Conservation (phyloP, 805 yeast genomes). For the Starmera quercuum region DNA sequence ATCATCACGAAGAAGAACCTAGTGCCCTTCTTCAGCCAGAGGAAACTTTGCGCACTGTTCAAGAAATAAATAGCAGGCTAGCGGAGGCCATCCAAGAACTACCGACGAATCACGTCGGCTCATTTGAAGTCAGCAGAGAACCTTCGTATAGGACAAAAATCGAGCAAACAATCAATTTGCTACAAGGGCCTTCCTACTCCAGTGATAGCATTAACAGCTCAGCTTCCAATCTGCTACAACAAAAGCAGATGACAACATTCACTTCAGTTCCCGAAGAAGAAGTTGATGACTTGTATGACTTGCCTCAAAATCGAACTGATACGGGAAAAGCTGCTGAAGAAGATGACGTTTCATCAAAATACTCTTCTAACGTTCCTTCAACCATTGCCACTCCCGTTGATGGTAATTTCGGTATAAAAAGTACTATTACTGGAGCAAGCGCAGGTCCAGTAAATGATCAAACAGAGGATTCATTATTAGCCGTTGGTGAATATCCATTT, state of each 20-base stretch:
- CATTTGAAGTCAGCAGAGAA: neutral
- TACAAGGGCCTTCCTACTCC: constrained; percentile 14
- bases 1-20: too few relatives aligned
- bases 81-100: neutral
- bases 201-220: constrained; percentile 8
- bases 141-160: constrained; percentile 20
- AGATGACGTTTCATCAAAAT: constrained; percentile 15
- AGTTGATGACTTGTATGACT: neutral
- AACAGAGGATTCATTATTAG: neutral
- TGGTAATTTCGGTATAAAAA: too few relatives aligned
- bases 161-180: constrained; percentile 14
- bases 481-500: constrained; percentile 9
- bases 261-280: neutral
- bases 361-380: constrained; percentile 16
- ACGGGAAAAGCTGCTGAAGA: neutral
- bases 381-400: constrained; percentile 9
- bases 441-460: too few relatives aligned
- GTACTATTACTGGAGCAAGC: too few relatives aligned
- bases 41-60: too few relatives aligned
- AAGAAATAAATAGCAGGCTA: too few relatives aligned
- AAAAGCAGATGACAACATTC: neutral
- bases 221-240: constrained; percentile 6
- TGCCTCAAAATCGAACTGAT: neutral
- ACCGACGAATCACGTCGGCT: constrained; percentile 1
- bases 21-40: too few relatives aligned